phyloP scores from a whole-genome alignment of 1,139 yeast genomes.

The Lizanozyma gosingica region DNA sequence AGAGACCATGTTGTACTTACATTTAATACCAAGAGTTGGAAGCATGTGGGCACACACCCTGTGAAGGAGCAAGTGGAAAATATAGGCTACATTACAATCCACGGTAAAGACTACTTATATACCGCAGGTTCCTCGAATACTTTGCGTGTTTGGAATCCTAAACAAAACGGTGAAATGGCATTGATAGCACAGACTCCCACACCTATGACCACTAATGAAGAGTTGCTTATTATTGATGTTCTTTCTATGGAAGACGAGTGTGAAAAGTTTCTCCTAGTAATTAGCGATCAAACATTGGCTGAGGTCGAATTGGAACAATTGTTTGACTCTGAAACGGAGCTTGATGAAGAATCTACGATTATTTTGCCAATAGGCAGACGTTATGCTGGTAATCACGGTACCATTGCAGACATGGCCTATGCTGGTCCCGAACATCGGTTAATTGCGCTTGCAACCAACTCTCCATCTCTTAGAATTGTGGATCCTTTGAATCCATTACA shows the following conservation, averaged over 20 bases:
- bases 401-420: constrained; percentile 78
- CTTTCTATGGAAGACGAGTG: constrained; percentile 22
- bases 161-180: constrained; percentile 21
- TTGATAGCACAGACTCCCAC: constrained; percentile 37
- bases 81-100: constrained; percentile 50
- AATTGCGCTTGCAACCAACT: constrained; percentile 85
- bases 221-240: constrained; percentile 56
- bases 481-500: constrained; percentile 51
- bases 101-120: constrained; percentile 34
- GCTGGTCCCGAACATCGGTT: constrained; percentile 53
- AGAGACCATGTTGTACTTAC: constrained; percentile 74
- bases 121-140: constrained; percentile 80
- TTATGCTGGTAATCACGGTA: constrained; percentile 93
- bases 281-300: constrained; percentile 79
- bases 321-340: constrained; percentile 11
- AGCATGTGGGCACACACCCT: constrained; percentile 55
- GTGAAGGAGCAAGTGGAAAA: constrained; percentile 74
- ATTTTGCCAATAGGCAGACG: constrained; percentile 39
- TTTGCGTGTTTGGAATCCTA: constrained; percentile 52
- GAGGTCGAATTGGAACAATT: constrained; percentile 32
- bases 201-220: constrained; percentile 57
- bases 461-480: constrained; percentile 79
- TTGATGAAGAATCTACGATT: constrained; percentile 12
- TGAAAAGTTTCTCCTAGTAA: constrained; percentile 30
- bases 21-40: constrained; percentile 38